A percentile compares a stretch with the other conserved stretches of the same genome.
Conservation (phyloP, 208 protist genomes). For the Acanthamoeba pearcei region DNA sequence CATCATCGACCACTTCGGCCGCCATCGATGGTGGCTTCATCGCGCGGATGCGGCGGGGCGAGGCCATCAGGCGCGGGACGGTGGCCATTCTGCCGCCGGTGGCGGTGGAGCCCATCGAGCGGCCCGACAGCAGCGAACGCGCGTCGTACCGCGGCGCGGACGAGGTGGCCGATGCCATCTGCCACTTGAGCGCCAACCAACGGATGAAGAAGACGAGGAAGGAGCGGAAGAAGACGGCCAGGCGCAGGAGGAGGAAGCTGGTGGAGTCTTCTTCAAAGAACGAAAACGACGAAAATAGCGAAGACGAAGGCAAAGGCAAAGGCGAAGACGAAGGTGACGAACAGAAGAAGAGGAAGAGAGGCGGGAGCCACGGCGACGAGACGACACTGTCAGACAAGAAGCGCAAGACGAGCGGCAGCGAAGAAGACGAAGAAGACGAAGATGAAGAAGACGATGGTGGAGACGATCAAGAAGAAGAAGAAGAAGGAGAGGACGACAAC, state of each 20-base stretch:
- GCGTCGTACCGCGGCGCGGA: not conserved
- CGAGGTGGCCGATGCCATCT: not conserved
- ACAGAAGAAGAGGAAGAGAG: not conserved
- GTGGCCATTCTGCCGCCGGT: constrained; percentile 32
- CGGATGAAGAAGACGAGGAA: not conserved
- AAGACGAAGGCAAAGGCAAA: not conserved
- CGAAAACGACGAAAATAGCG: not conserved
- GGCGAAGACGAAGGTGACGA: not conserved
- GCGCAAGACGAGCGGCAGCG: not conserved
- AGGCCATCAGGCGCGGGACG: constrained; percentile 18
- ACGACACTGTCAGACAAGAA: not conserved
- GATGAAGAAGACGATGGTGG: not conserved
- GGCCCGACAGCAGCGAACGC: not conserved
- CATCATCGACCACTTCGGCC: not conserved
- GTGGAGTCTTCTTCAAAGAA: not conserved
- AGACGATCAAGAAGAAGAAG: not conserved
- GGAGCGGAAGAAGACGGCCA: not conserved
- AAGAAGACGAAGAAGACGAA: not conserved
- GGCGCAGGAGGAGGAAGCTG: not conserved
- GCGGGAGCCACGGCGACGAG: not conserved
- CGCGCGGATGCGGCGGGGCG: not conserved
- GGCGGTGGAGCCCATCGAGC: not conserved
- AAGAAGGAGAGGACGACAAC: not conserved
- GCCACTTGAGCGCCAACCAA: not conserved
- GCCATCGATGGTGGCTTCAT: not conserved